These are phyloP conservation scores for Hamamelis virginiana DNA, from an alignment of 164 flowering plant genomes.

Conservation along the genomic window DNA sequence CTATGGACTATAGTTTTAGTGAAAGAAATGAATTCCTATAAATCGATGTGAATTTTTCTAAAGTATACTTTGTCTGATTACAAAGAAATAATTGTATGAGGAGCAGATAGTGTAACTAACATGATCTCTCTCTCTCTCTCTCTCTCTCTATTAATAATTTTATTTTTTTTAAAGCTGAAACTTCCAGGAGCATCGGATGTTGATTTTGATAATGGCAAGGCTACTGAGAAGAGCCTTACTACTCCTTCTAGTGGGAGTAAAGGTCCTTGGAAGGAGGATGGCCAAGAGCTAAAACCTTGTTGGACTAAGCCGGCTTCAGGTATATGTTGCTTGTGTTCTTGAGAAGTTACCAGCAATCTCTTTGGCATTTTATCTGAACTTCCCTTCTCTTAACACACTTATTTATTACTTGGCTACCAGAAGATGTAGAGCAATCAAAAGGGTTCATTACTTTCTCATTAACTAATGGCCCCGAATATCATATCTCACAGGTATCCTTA, in stretches of 20 bases:
- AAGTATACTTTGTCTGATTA: no score
- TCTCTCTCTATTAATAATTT: neutral
- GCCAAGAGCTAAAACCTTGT: constrained; percentile 51
- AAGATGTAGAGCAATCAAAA: constrained; percentile 44
- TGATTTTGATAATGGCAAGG: constrained; percentile 29
- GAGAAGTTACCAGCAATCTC: neutral
- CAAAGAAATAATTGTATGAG: no score
- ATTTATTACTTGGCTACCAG: constrained; percentile 24
- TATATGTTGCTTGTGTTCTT: constrained; percentile 19
- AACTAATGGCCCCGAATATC: constrained; percentile 91
- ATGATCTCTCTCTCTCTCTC: neutral
- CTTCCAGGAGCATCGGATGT: constrained; percentile 31
- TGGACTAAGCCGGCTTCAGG: constrained; percentile 58
- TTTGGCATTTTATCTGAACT: constrained; percentile 4
- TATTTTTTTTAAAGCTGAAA: constrained; percentile 35
- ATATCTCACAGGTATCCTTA: constrained; percentile 76
- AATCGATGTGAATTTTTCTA: no score
- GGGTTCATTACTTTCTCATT: constrained; percentile 84
- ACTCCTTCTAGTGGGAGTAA: constrained; percentile 23
- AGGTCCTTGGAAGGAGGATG: constrained; percentile 65
- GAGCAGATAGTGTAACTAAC: neutral
- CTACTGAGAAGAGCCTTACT: constrained; percentile 32
- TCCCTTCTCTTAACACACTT: constrained; percentile 1
- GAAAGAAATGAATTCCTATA: no score
- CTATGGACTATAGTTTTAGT: no score